Conservation (phyloP, 78 protist species). For the Speleostelium caveatum region DNA sequence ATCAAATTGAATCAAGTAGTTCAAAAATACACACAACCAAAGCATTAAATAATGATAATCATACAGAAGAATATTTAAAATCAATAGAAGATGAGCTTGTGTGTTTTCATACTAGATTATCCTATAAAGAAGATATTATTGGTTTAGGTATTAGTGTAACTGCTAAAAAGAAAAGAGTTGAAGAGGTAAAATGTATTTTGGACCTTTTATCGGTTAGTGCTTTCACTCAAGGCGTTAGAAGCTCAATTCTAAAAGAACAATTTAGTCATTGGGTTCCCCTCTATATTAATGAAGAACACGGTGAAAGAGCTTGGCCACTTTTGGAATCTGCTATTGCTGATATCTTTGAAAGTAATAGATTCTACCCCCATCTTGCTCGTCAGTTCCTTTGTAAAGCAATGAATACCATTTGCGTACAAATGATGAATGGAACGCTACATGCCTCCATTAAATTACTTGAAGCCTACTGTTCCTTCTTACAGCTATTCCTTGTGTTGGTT, state of each 20-base stretch:
- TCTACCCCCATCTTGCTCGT: slow-evolving; percentile 50
- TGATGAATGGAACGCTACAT: slow-evolving; percentile 76
- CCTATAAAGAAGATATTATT: slow-evolving; percentile 64
- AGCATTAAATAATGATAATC: neutral
- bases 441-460: slow-evolving; percentile 70
- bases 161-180: slow-evolving; percentile 13
- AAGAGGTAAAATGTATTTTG: slow-evolving; percentile 43
- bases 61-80: slow-evolving; percentile 10
- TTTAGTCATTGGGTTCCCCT: slow-evolving; percentile 82
- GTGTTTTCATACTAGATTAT: slow-evolving; percentile 61
- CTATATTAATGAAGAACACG: slow-evolving; percentile 68
- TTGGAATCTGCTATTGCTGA: slow-evolving; percentile 19
- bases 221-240: slow-evolving; percentile 75
- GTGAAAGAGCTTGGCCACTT: slow-evolving; percentile 49
- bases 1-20: neutral
- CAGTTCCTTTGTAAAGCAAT: slow-evolving; percentile 65
- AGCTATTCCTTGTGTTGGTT: slow-evolving; percentile 45
- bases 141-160: slow-evolving; percentile 54
- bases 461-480: slow-evolving; percentile 81
- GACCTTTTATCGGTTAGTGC: slow-evolving; percentile 50
- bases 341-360: neutral
- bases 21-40: too few species aligned
- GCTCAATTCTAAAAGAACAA: slow-evolving; percentile 51
- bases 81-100: slow-evolving; percentile 39
- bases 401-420: slow-evolving; percentile 71